Percentiles rank a stretch among this genome's conserved stretches.
Evolutionary conservation across 176 grass and related monocot species (phyloP).

Genomic region (Alopecurus myosuroides): DNA sequence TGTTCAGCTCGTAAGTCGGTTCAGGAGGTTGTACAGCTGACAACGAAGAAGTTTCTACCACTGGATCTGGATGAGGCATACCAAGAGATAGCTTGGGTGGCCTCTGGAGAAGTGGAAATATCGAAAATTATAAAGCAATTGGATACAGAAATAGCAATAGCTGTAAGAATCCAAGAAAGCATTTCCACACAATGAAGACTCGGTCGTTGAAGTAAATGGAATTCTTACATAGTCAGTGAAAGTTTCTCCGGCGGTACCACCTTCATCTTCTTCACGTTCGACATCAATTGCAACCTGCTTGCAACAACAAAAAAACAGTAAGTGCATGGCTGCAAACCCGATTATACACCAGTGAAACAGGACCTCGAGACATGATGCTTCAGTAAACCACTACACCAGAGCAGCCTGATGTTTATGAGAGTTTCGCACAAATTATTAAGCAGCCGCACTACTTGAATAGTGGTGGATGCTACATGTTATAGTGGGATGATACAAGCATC

Average conservation of each 20-base stretch:
- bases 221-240: conserved; percentile 92
- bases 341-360: conserved; percentile 2
- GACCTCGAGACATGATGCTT: not conserved
- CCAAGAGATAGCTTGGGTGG: conserved; percentile 80
- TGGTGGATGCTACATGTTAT: not conserved
- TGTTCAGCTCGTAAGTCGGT: conserved; percentile 76
- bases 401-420: conserved; percentile 10
- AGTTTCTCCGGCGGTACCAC: conserved; percentile 82
- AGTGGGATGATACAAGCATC: not conserved
- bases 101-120: conserved; percentile 63
- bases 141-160: not conserved
- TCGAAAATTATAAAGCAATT: conserved; percentile 26
- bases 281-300: conserved; percentile 88
- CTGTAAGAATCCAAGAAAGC: not conserved
- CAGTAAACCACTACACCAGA: not conserved
- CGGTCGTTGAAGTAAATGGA: conserved; percentile 3
- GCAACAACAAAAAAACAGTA: conserved; percentile 19
- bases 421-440: not conserved
- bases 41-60: conserved; percentile 96
- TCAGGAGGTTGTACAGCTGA: conserved; percentile 98
- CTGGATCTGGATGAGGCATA: conserved; percentile 85
- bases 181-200: not conserved
- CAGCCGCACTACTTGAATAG: not conserved
- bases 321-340: not conserved
- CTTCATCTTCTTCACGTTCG: conserved; percentile 98